A percentile compares a stretch with the other conserved stretches of the same genome.
Conservation (phyloP, 768 basidiomycete genomes). For the Candolleomyces eurysporus region DNA sequence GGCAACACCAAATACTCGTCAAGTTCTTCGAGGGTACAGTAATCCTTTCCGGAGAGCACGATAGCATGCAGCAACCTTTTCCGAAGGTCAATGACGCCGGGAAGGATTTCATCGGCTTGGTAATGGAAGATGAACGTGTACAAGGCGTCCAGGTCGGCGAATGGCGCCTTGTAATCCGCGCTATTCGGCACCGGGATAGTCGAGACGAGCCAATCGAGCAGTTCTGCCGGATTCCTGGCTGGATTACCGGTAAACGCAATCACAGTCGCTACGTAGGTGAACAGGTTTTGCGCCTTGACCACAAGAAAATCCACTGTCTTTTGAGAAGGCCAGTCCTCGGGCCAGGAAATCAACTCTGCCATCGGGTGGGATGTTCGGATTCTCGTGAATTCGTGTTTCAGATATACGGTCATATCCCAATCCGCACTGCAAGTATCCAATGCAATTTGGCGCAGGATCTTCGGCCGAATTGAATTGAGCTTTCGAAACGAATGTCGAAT, state of each 20-base stretch:
- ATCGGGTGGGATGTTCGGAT: not conserved
- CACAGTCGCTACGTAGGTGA: not conserved
- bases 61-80: not conserved
- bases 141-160: not conserved
- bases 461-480: not conserved
- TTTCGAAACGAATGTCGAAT: not conserved
- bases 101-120: not conserved
- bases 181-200: not conserved
- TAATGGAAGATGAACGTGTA: not conserved
- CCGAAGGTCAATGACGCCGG: not conserved
- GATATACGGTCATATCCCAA: not conserved
- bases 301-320: not conserved
- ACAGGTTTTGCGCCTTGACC: not conserved
- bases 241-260: not conserved
- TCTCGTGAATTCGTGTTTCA: not conserved
- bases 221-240: not conserved
- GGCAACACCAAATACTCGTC: not conserved
- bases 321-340: not conserved
- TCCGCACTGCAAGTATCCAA: not conserved
- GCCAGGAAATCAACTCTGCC: not conserved
- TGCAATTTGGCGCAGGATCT: not conserved
- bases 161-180: not conserved
- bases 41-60: not conserved
- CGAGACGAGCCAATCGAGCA: not conserved
- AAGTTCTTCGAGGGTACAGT: not conserved